Evolutionary conservation across 345 rosid species (phyloP).

Genomic region (Syzygium aromaticum): DNA sequence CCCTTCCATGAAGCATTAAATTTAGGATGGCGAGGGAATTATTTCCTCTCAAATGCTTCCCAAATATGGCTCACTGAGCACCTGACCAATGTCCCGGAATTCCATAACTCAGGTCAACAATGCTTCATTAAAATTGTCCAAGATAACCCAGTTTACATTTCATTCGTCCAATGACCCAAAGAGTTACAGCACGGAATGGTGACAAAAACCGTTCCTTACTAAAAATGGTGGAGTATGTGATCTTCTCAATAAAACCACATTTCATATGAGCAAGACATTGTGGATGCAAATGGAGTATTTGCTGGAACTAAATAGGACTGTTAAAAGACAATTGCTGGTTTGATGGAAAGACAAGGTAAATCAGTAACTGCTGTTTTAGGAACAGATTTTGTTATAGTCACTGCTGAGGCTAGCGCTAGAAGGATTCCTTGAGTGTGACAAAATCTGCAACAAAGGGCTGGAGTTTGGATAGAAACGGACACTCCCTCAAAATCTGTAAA

Average conservation of each 20-base stretch:
- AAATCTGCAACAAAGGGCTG: no score
- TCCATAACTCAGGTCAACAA: neutral
- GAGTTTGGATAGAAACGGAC: no score
- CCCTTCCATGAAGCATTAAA: neutral
- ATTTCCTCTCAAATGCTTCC: neutral
- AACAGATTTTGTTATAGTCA: no score
- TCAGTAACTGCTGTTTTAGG: no score
- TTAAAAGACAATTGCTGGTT: no score
- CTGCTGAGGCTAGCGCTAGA: no score
- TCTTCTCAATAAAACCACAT: neutral
- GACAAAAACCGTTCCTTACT: neutral
- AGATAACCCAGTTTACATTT: neutral
- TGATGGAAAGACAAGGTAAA: no score
- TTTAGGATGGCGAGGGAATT: neutral
- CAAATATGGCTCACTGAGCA: neutral
- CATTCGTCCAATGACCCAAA: neutral
- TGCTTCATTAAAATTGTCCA: no score
- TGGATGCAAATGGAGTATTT: neutral
- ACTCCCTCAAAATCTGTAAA: no score
- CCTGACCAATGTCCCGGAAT: neutral
- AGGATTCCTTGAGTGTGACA: no score
- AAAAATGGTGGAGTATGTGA: neutral
- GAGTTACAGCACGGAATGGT: neutral
- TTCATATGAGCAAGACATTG: neutral
- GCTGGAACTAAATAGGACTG: no score